phyloP scores from a whole-genome alignment of 2,329 filamentous ascomycete genomes.

The Trichoderma breve region DNA sequence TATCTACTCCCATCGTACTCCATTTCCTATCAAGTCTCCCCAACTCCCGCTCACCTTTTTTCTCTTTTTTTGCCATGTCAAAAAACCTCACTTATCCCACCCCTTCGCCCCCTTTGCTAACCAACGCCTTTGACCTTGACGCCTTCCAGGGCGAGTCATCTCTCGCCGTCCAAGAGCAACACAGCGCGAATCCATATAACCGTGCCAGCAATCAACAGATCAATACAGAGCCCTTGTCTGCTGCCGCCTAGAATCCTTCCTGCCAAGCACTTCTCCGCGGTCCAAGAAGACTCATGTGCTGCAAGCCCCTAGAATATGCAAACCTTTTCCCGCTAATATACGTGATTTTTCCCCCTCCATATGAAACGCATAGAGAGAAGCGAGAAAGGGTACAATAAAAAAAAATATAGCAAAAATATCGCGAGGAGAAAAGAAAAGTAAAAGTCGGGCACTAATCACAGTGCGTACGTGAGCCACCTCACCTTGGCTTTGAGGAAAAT shows the following conservation, averaged over 20 bases:
- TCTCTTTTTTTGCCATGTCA: neutral
- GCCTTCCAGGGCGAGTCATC: conserved; percentile 11
- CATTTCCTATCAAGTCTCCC: neutral
- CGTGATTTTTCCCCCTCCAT: neutral
- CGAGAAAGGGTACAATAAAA: neutral
- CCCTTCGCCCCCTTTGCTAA: neutral
- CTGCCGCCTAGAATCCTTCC: neutral
- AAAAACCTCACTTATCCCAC: neutral
- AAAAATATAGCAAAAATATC: neutral
- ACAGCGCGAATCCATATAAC: neutral
- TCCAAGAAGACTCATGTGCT: neutral
- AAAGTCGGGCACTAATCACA: neutral
- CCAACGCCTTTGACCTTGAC: conserved; percentile 21
- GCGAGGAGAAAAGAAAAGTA: neutral
- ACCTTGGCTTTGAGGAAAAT: conserved; percentile 2
- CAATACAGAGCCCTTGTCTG: neutral
- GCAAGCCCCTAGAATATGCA: conserved; percentile 11
- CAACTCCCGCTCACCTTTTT: neutral
- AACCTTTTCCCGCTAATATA: conserved; percentile 8
- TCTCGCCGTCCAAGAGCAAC: neutral
- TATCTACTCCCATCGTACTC: conserved; percentile 5
- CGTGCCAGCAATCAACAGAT: neutral
- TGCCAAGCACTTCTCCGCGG: neutral
- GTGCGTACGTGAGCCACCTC: conserved; percentile 12
- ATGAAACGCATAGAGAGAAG: conserved; percentile 5